Percentiles rank a stretch among this genome's conserved stretches.
Conservation (phyloP, 352 stramenopile genomes). For the Phytophthora melonis region DNA sequence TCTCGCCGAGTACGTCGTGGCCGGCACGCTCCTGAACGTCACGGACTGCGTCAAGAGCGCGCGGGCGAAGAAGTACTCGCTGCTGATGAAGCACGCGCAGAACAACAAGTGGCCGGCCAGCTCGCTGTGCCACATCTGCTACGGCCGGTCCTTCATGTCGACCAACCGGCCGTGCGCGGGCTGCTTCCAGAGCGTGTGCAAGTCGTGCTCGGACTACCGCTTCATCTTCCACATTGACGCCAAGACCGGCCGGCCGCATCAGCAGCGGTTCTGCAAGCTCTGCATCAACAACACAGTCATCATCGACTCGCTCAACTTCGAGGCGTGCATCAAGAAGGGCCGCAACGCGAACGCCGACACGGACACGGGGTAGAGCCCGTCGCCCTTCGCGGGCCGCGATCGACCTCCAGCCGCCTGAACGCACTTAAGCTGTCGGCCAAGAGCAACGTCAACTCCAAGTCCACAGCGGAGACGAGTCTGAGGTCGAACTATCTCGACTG, state of each 20-base stretch:
- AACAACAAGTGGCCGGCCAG: conserved; percentile 46
- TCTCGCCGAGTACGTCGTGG: conserved; percentile 57
- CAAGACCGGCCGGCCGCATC: conserved; percentile 44
- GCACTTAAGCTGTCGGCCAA: conserved; percentile 28
- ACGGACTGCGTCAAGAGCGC: conserved; percentile 47
- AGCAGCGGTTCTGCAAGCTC: conserved; percentile 56
- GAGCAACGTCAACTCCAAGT: conserved; percentile 26
- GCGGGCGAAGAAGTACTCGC: conserved; percentile 52
- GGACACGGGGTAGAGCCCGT: conserved; percentile 33
- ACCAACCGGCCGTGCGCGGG: conserved; percentile 50
- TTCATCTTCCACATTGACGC: conserved; percentile 58
- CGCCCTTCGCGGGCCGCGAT: conserved; percentile 16
- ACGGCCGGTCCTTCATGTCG: conserved; percentile 50
- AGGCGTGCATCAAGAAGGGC: conserved; percentile 38
- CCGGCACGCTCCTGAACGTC: conserved; percentile 47
- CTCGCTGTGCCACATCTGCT: conserved; percentile 54
- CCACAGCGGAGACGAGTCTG: conserved; percentile 37
- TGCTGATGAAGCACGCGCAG: conserved; percentile 46
- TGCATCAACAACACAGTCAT: conserved; percentile 53
- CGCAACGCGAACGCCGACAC: conserved; percentile 23
- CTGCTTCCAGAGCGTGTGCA: conserved; percentile 61
- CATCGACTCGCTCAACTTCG: conserved; percentile 43
- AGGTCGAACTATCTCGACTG: conserved; percentile 50
- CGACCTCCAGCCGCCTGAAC: conserved; percentile 30
- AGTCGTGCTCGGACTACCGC: conserved; percentile 54